Evolutionary conservation across 257 asterid species (phyloP), one percentile per base, ranked within the genome.

Genomic region (Mitragyna speciosa): DNA sequence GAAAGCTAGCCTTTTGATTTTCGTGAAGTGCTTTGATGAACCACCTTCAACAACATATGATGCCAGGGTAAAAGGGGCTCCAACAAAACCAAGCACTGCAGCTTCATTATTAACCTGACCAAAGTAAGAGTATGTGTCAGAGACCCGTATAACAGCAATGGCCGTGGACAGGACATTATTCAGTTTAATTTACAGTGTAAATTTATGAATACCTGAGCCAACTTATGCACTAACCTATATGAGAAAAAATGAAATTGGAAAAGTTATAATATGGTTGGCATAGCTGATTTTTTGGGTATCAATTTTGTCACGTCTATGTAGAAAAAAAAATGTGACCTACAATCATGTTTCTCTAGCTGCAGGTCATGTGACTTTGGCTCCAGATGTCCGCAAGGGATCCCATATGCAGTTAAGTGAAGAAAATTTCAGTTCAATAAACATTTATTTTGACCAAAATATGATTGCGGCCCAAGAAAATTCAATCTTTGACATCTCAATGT

Each of bases 51-150:
- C 92, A 39, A 87, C 93, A 80, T 96, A 96, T 17, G 99, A 96
- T 28, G 99, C 99, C 52, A 96, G 88, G 72, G 99, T 94, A 85
- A 96, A 96, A 19, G 99, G 98, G 20, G 99, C 99, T 79, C 98
- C 99, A 65, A 96, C 98, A 59, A 96, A 96, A 73, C 99, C 99
- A 54, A 96, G 93, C 73, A 94, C 93, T n/a, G 98, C 99, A n/a
- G 98, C 98, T 82, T 96, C 96, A 71, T 90, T 90, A 75, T 94
- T 90, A 77, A 95, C 97, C 99, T 95, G 87, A 56, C 8, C 61
- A 69, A 39, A 78, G 73, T 5, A 65, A 82, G 7, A 54, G 77
- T 49, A 71, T 20, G 59, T 65, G 76, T 87, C 54, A 63, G 82
- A 66, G 61, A 64, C 73, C 75, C 26, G 36, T 65, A 31, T 11